Evolutionary conservation across 805 yeast species (phyloP).

Genomic region (Candida pseudoglaebosa): DNA sequence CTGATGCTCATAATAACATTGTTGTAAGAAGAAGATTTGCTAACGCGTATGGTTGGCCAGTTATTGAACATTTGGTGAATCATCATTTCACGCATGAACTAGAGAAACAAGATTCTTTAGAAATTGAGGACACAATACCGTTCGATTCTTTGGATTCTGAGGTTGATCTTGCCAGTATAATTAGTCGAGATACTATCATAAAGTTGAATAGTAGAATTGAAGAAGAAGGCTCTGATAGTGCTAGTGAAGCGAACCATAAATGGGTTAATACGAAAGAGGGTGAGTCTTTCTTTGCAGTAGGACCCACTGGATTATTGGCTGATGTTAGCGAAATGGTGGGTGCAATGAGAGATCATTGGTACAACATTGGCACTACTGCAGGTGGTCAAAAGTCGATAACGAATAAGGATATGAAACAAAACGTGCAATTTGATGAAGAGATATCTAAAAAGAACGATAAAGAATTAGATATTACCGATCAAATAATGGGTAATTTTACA

Average conservation of each 20-base stretch:
- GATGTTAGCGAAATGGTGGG: slow-evolving; percentile 60
- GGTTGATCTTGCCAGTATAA: slow-evolving; percentile 22
- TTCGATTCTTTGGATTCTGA: slow-evolving; percentile 26
- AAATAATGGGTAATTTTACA: slow-evolving; percentile 20
- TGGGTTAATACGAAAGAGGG: slow-evolving; percentile 51
- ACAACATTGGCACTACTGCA: slow-evolving; percentile 9
- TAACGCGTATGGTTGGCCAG: slow-evolving; percentile 95
- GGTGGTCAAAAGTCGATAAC: neutral
- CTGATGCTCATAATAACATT: slow-evolving; percentile 95
- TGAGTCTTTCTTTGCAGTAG: slow-evolving; percentile 47
- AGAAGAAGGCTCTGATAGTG: slow-evolving; percentile 12
- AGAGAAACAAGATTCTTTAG: slow-evolving; percentile 13
- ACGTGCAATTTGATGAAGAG: neutral
- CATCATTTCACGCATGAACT: slow-evolving; percentile 49
- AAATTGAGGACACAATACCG: slow-evolving; percentile 1
- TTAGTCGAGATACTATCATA: slow-evolving; percentile 33
- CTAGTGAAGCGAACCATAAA: slow-evolving; percentile 21
- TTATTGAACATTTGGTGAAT: slow-evolving; percentile 72
- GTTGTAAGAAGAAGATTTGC: slow-evolving; percentile 84
- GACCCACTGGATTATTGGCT: slow-evolving; percentile 68
- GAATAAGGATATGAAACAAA: neutral
- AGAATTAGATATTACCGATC: neutral
- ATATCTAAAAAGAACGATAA: neutral
- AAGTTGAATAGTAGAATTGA: slow-evolving; percentile 36
- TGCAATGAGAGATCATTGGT: slow-evolving; percentile 38